Evolutionary conservation across 768 basidiomycete species (phyloP), one percentile per base, ranked within the genome.

Genomic region (Tubosaeta brunneosetosa): DNA sequence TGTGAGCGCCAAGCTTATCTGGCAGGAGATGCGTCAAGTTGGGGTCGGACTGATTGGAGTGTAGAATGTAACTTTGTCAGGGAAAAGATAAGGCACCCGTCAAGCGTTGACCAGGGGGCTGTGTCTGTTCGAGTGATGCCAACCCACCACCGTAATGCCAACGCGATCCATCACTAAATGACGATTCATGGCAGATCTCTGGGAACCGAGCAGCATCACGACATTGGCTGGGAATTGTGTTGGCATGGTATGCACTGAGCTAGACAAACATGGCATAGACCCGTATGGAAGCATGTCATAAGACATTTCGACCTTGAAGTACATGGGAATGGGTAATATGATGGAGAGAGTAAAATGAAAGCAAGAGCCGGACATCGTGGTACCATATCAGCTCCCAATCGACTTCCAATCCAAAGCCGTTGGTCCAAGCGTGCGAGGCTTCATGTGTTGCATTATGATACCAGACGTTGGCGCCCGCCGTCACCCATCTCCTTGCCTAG

Each of bases 351-450:
- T 40, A 37, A 53, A 57, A 53, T 43, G 55, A 64, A 51, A n/a
- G 36, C 40, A 25, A 56, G 65, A 53, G 59, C 57, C 55, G 50
- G 51, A 61, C 55, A 65, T 52, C 58, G 37, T 62, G 61, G 60
- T 57, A 69, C 62, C 72, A 72, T 68, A 80, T 85, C 86, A 90
- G 88, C 88, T 91, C 89, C 89, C 88, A 90, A 88, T 91, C 89
- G 84, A 76, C 82, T 80, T 76, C 80, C 76, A 74, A 69, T 66
- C 64, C 51, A 73, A 76, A 81, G 80, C 81, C 83, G 87, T 94
- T 93, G 91, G 91, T 93, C 78, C 77, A 94, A 94, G 91, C 91
- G 91, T 94, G 91, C 92, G 91, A 86, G 88, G 87, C 91, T 91
- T 87, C 84, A 77, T 92, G 83, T 88, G 83, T 70, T 92, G 91